A percentile compares a stretch with the other conserved stretches of the same genome.
Evolutionary conservation across 2,329 filamentous ascomycete species (phyloP).

Genomic region (Fusarium abutilonis): DNA sequence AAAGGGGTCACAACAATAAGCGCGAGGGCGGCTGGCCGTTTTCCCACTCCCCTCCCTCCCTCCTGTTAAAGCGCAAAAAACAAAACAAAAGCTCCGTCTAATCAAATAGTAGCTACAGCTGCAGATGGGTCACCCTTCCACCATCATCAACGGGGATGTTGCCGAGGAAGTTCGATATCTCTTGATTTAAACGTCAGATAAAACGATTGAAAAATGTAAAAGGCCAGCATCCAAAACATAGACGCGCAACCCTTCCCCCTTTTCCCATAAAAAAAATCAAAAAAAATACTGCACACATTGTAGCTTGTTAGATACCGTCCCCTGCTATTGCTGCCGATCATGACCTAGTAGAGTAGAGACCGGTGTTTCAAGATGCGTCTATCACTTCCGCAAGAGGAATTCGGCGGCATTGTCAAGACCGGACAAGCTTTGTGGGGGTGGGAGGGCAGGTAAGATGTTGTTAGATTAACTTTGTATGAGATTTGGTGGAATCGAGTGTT

Average conservation of each 20-base stretch:
- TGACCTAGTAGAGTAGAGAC: constrained; percentile 40
- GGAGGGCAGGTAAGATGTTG: constrained; percentile 27
- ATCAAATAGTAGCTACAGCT: constrained; percentile 17
- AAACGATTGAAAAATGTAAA: neutral
- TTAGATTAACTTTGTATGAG: constrained; percentile 30
- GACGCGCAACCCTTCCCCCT: constrained; percentile 28
- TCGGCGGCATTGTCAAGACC: constrained; percentile 49
- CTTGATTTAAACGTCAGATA: constrained; percentile 6
- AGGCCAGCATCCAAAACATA: constrained; percentile 16
- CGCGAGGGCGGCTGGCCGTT: constrained; percentile 29
- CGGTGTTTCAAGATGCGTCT: constrained; percentile 49
- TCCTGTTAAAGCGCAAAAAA: neutral
- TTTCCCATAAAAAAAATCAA: constrained; percentile 3
- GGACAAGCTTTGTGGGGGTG: constrained; percentile 53
- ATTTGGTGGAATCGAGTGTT: constrained; percentile 27
- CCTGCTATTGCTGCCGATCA: constrained; percentile 41
- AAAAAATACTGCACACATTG: neutral
- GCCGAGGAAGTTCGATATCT: constrained; percentile 11
- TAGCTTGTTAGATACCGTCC: constrained; percentile 5
- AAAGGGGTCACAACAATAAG: constrained; percentile 28
- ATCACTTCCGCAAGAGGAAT: constrained; percentile 47
- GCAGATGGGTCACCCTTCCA: constrained; percentile 15
- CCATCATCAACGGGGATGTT: constrained; percentile 12
- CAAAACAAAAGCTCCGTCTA: constrained; percentile 1
- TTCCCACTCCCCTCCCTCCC: constrained; percentile 24